phyloP scores from a whole-genome alignment of 2,329 filamentous ascomycete genomes.

The Exophiala spinifera region DNA sequence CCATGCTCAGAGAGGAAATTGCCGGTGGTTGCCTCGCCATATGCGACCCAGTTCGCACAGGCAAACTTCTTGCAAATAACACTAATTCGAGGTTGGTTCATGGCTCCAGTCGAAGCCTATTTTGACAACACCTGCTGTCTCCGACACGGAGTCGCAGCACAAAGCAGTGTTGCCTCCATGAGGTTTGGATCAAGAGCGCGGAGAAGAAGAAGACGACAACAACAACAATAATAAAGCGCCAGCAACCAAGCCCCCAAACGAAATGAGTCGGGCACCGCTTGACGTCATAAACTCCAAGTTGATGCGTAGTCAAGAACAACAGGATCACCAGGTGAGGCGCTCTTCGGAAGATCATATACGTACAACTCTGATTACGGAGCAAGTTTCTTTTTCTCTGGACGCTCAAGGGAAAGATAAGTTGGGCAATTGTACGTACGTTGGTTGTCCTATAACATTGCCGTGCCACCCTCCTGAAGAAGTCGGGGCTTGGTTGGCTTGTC shows the following conservation, averaged over 20 bases:
- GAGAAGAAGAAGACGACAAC: neutral
- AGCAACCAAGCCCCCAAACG: neutral
- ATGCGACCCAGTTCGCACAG: no score
- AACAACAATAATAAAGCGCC: neutral
- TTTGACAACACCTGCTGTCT: neutral
- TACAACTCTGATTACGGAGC: no score
- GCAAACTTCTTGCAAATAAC: neutral
- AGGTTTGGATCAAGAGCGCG: no score
- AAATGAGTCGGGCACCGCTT: neutral
- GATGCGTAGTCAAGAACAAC: neutral
- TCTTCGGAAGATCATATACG: no score
- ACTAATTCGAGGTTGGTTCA: neutral
- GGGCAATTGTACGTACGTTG: no score
- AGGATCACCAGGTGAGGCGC: neutral
- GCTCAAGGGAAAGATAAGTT: no score
- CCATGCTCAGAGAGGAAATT: neutral
- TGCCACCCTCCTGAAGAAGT: neutral
- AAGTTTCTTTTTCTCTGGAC: no score
- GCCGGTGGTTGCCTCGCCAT: neutral
- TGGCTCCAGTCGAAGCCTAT: neutral
- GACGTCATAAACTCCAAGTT: neutral
- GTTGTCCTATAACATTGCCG: neutral
- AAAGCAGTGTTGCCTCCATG: no score
- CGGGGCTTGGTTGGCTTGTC: neutral
- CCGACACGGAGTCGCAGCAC: no score